Evolutionary conservation across 2,329 filamentous ascomycete species (phyloP).

Genomic region (Cytospora leucostoma): DNA sequence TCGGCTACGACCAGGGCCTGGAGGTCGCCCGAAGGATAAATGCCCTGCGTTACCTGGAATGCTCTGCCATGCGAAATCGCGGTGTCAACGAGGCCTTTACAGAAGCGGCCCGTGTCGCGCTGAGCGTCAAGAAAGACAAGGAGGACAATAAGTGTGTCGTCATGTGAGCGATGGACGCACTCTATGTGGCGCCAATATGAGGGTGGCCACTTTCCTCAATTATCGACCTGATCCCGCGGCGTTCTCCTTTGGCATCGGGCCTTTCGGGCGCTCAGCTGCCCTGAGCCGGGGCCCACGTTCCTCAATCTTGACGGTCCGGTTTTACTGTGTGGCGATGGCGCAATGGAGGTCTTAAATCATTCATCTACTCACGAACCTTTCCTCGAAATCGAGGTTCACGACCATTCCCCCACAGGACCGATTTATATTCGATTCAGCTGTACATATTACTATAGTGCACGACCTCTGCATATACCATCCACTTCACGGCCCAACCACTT

Average conservation of each 20-base stretch:
- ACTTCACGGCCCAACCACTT: slow-evolving; percentile 3
- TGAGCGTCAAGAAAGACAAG: slow-evolving; percentile 69
- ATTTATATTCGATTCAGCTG: not conserved
- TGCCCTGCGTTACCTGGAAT: slow-evolving; percentile 93
- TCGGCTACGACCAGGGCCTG: slow-evolving; percentile 88
- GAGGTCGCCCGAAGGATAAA: slow-evolving; percentile 90
- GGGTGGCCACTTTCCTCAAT: not conserved
- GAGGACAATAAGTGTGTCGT: slow-evolving; percentile 62
- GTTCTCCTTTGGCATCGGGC: not conserved
- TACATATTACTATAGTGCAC: not conserved
- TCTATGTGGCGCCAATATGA: not conserved
- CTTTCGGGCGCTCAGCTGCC: not conserved
- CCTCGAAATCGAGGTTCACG: not conserved
- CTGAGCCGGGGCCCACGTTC: not conserved
- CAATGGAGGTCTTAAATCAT: not conserved
- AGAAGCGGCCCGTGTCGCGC: slow-evolving; percentile 90
- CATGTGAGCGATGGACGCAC: slow-evolving; percentile 49
- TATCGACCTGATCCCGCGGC: not conserved
- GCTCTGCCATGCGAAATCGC: slow-evolving; percentile 96
- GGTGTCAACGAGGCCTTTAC: slow-evolving; percentile 99
- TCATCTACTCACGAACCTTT: not conserved
- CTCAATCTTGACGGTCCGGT: not conserved
- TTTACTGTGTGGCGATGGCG: not conserved
- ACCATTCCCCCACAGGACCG: not conserved
- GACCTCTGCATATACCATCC: slow-evolving; percentile 2